A percentile compares a stretch with the other conserved stretches of the same genome.
phyloP scores from a whole-genome alignment of 1,284 basidiomycete species.

The Leccinum subatratum region DNA sequence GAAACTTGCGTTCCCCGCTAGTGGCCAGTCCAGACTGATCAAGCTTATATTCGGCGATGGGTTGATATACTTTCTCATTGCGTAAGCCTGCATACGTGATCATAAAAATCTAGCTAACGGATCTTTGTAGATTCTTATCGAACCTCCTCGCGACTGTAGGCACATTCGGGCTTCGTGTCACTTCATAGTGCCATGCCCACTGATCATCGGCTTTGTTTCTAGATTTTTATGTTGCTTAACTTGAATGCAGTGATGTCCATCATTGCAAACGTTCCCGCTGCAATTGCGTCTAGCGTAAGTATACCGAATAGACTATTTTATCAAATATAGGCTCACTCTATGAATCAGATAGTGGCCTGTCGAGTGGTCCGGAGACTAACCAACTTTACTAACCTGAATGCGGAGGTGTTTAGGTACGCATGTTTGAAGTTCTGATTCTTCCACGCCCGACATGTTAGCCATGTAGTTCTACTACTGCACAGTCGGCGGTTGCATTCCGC shows the following conservation, averaged over 20 bases:
- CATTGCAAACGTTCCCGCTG: slow-evolving; percentile 70
- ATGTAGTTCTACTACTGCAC: slow-evolving; percentile 30
- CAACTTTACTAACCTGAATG: slow-evolving; percentile 48
- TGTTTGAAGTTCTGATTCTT: slow-evolving; percentile 5
- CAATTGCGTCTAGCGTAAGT: slow-evolving; percentile 59
- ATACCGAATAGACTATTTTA: not conserved
- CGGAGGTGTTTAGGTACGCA: slow-evolving; percentile 55
- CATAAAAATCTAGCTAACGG: slow-evolving; percentile 2
- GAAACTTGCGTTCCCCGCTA: slow-evolving; percentile 47
- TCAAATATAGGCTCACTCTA: slow-evolving; percentile 3
- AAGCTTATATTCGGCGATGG: slow-evolving; percentile 66
- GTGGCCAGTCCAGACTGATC: slow-evolving; percentile 52
- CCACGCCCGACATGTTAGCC: slow-evolving; percentile 2
- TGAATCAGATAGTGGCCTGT: slow-evolving; percentile 60
- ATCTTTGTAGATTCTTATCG: slow-evolving; percentile 50
- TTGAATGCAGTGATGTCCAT: slow-evolving; percentile 72
- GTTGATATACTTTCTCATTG: slow-evolving; percentile 68
- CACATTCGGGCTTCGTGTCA: not conserved
- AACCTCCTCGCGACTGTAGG: slow-evolving; percentile 63
- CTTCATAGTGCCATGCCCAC: not conserved
- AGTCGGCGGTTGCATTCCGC: slow-evolving; percentile 40
- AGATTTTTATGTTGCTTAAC: slow-evolving; percentile 69
- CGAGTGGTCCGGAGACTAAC: slow-evolving; percentile 63
- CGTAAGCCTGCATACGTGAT: slow-evolving; percentile 43
- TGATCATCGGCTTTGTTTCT: not conserved